Evolutionary conservation across 2,329 filamentous ascomycete genomes (phyloP).

Genomic region (Acrodontium crateriforme): DNA sequence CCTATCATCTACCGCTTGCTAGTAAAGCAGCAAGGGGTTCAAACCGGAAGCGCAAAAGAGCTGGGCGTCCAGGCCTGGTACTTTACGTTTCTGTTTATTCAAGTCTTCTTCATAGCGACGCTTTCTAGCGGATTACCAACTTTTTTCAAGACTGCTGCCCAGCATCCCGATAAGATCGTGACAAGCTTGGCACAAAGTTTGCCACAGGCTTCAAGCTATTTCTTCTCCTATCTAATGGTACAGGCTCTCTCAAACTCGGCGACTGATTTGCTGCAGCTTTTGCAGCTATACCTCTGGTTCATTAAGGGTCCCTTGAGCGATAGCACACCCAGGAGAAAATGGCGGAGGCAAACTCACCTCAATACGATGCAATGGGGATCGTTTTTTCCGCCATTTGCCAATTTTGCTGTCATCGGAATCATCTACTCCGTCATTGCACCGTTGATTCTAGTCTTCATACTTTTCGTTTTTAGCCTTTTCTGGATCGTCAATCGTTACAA

Average conservation of each 20-base stretch:
- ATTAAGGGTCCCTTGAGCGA: conserved; percentile 68
- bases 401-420: conserved; percentile 77
- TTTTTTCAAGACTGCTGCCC: conserved; percentile 48
- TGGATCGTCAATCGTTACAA: conserved; percentile 97
- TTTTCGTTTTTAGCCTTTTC: conserved; percentile 79
- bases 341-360: conserved; percentile 67
- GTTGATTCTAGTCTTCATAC: conserved; percentile 81
- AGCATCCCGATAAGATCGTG: conserved; percentile 54
- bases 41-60: conserved; percentile 65
- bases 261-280: conserved; percentile 72
- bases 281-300: conserved; percentile 68
- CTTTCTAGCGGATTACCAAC: conserved; percentile 63
- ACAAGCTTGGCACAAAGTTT: conserved; percentile 62
- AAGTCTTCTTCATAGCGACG: conserved; percentile 84
- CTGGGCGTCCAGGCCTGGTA: conserved; percentile 86
- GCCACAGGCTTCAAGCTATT: conserved; percentile 84
- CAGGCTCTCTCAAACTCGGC: conserved; percentile 86
- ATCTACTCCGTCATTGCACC: conserved; percentile 85
- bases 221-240: conserved; percentile 96
- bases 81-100: conserved; percentile 86
- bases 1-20: conserved; percentile 66
- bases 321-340: conserved; percentile 70
- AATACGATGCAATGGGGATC: conserved; percentile 73
- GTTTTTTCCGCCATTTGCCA: conserved; percentile 93
- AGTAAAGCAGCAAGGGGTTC: conserved; percentile 60